Percentiles rank a stretch among this genome's conserved stretches.
phyloP scores from a whole-genome alignment of 148 eudicot species.

The Rhododendron ferrugineum region DNA sequence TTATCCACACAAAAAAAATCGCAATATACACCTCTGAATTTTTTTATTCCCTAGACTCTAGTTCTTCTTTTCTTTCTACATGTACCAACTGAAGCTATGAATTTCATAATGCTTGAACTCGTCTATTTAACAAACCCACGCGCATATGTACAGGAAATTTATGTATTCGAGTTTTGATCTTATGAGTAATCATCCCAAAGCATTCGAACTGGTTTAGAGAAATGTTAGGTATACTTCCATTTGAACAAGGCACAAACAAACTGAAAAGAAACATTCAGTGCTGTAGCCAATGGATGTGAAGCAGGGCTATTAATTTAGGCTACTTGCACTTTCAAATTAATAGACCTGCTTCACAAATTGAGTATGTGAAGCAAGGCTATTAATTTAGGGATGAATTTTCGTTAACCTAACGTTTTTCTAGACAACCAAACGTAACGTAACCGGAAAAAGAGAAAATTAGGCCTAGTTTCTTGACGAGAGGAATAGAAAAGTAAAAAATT shows the following conservation, averaged over 20 bases:
- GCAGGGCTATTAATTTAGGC: not conserved
- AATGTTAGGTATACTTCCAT: not conserved
- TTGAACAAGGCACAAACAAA: not conserved
- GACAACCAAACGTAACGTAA: not conserved
- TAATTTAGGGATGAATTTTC: not conserved
- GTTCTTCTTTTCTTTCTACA: not conserved
- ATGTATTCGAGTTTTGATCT: not conserved
- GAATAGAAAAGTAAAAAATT: too few relatives aligned
- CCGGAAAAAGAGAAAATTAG: not conserved
- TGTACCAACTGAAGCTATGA: constrained; percentile 4
- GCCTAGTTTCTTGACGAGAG: too few relatives aligned
- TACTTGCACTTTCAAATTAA: too few relatives aligned
- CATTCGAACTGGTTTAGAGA: not conserved
- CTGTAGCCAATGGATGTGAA: too few relatives aligned
- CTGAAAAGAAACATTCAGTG: not conserved
- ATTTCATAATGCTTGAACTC: not conserved
- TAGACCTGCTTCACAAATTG: too few relatives aligned
- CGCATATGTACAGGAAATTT: not conserved
- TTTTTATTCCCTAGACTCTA: not conserved
- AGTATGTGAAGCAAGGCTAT: too few relatives aligned
- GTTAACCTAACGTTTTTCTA: not conserved
- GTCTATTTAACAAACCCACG: not conserved
- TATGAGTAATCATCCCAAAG: not conserved
- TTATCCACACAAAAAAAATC: not conserved
- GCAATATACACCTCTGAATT: not conserved